Evolutionary conservation across 2,329 filamentous ascomycete genomes (phyloP).

Genomic region (Penicillium crustosum): DNA sequence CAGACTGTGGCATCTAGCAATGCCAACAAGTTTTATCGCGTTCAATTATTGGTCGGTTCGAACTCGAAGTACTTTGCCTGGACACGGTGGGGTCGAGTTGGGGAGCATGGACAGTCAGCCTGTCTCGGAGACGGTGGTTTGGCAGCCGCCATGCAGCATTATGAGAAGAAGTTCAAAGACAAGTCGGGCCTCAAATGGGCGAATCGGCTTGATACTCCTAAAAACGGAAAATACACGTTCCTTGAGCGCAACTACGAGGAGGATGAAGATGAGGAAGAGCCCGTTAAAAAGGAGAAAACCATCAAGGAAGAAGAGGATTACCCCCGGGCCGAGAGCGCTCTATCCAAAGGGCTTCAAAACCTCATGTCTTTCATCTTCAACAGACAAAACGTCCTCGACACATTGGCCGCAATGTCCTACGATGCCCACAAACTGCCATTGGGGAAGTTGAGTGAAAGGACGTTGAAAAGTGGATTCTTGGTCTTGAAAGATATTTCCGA

Average conservation of each 20-base stretch:
- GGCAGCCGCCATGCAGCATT: slow-evolving; percentile 44
- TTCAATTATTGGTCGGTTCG: slow-evolving; percentile 58
- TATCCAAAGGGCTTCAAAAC: slow-evolving; percentile 61
- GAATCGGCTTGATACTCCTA: slow-evolving; percentile 50
- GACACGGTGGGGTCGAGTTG: slow-evolving; percentile 80
- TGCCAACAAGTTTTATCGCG: slow-evolving; percentile 79
- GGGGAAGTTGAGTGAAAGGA: slow-evolving; percentile 78
- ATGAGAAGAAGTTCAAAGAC: slow-evolving; percentile 58
- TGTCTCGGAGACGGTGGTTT: slow-evolving; percentile 43
- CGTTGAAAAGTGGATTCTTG: slow-evolving; percentile 72
- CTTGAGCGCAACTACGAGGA: slow-evolving; percentile 75
- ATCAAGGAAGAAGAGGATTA: slow-evolving; percentile 39
- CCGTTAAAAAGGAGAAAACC: slow-evolving; percentile 34
- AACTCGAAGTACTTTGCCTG: slow-evolving; percentile 57
- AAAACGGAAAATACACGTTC: slow-evolving; percentile 68
- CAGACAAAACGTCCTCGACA: slow-evolving; percentile 65
- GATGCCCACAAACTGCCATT: slow-evolving; percentile 70
- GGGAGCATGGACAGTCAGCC: slow-evolving; percentile 51
- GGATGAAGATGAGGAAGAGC: slow-evolving; percentile 54
- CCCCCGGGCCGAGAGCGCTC: slow-evolving; percentile 54
- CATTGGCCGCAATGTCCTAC: slow-evolving; percentile 46
- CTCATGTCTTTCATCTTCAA: slow-evolving; percentile 85
- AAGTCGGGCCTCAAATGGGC: slow-evolving; percentile 56
- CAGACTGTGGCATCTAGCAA: slow-evolving; percentile 71
- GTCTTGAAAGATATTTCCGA: slow-evolving; percentile 72